Conservation (phyloP, 1,284 basidiomycete species). For the Gastroboletus turbinatus region DNA sequence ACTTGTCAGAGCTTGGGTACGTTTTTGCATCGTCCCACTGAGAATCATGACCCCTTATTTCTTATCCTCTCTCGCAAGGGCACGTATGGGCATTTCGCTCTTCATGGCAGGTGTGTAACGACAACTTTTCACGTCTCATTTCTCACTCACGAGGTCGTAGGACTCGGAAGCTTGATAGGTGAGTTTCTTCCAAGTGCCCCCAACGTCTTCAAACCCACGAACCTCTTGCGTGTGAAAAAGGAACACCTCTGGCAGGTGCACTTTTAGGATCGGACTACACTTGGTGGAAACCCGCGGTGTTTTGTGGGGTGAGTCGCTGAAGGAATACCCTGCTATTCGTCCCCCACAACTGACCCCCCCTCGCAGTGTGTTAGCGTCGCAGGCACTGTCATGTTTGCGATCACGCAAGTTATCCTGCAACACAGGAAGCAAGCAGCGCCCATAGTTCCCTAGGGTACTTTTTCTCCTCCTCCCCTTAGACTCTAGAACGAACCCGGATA, state of each 20-base stretch:
- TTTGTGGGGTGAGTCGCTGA: conserved; percentile 28
- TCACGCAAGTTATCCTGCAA: conserved; percentile 5
- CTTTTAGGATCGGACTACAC: conserved; percentile 19
- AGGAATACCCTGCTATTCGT: not conserved
- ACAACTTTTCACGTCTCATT: not conserved
- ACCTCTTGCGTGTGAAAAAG: conserved; percentile 5
- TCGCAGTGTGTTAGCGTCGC: conserved; percentile 13
- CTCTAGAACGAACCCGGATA: not conserved
- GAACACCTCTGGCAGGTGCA: conserved; percentile 30
- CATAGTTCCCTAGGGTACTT: not conserved
- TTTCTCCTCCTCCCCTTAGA: not conserved
- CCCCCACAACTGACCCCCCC: conserved; percentile 1
- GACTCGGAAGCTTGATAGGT: conserved; percentile 29
- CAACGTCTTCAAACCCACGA: not conserved
- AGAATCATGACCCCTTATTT: not conserved
- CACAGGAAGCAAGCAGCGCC: not conserved
- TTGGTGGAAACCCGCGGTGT: conserved; percentile 30
- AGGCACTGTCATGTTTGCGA: conserved; percentile 8
- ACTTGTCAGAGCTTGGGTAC: conserved; percentile 37
- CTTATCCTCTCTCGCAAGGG: conserved; percentile 8
- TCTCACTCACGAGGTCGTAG: conserved; percentile 9
- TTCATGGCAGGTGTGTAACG: conserved; percentile 25
- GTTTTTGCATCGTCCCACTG: not conserved
- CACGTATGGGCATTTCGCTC: conserved; percentile 29
- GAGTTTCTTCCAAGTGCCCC: not conserved